Base-by-base conservation (phyloP, 768 basidiomycete species). In the Udeniomyces megalosporus region DNA sequence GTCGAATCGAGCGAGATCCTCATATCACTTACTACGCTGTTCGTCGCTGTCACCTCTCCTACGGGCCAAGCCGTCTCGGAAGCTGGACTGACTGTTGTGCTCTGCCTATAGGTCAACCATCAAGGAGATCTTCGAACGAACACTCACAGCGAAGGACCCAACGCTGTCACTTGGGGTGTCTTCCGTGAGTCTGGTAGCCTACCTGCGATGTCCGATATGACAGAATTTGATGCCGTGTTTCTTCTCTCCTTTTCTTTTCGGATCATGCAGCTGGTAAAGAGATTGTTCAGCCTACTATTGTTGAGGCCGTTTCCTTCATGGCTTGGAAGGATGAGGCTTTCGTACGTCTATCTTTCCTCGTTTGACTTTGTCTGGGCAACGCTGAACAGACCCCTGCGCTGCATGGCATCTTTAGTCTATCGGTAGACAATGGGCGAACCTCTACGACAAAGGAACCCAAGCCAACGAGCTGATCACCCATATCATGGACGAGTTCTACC, bases 131-230 rank as follows among this genome's bases (percentile, higher is more conserved):
- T 99, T 54, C 82, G 84, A 60, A 96, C 95, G 53, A 99, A 97
- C 77, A 91, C 83, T 17, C 86, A 89, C 68, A 87, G 85, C 2
- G 91, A 95, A 55, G 90, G 92, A 2, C 92, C 95, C 47, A 96
- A 95, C 69, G 92, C 92, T n/a, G 90, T 96, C 20, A 96, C 92
- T 1, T 96, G 92, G 92, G 92, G 92, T 66, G 88, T 95, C 10
- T 96, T 93, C 79, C 89, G 38, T 42, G 17, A 42, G 38, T 42
- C 38, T 42, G n/a, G n/a, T n/a, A n/a, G n/a, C n/a, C n/a, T n/a
- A n/a, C n/a, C n/a, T n/a, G n/a, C n/a, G n/a, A n/a, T n/a, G n/a
- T n/a, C n/a, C n/a, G n/a, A n/a, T n/a, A n/a, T n/a, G n/a, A n/a
- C n/a, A n/a, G n/a, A n/a, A n/a, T n/a, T n/a, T n/a, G n/a, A n/a